Percentiles rank a stretch among this genome's conserved stretches.
Evolutionary conservation across 2,329 filamentous ascomycete species (phyloP).

Genomic region (Cryphonectria carpinicola): DNA sequence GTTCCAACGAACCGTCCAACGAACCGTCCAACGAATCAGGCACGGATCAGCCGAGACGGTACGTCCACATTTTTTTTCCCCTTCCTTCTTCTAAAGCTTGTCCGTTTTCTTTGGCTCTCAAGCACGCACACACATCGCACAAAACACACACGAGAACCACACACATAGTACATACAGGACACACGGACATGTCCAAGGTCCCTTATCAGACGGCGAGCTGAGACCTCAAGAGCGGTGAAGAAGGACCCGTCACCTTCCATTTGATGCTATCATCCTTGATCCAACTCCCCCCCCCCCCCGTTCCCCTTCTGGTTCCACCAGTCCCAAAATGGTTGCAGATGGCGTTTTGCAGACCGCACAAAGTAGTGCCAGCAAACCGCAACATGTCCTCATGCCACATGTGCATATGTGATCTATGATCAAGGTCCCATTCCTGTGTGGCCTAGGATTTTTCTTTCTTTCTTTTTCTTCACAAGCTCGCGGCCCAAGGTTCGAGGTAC

Average conservation of each 20-base stretch:
- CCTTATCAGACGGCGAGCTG: slow-evolving; percentile 14
- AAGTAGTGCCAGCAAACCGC: neutral
- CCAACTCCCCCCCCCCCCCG: too few relatives aligned
- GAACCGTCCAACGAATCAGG: slow-evolving; percentile 11
- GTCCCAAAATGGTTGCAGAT: slow-evolving; percentile 16
- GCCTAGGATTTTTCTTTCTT: too few relatives aligned
- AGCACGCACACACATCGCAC: neutral
- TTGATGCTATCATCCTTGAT: neutral
- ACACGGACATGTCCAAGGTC: neutral
- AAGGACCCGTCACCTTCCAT: neutral
- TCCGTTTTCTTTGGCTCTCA: neutral
- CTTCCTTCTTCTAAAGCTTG: neutral
- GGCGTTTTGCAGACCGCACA: slow-evolving; percentile 11
- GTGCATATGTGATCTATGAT: slow-evolving; percentile 6
- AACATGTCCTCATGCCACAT: slow-evolving; percentile 16
- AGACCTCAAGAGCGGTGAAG: slow-evolving; percentile 21
- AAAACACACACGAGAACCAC: too few relatives aligned
- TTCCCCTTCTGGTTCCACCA: neutral
- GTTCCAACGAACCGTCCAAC: slow-evolving; percentile 8
- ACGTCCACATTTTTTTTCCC: slow-evolving; percentile 12
- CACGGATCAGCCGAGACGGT: slow-evolving; percentile 21
- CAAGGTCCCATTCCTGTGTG: slow-evolving; percentile 12
- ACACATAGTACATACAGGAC: neutral
- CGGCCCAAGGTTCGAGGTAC: neutral
- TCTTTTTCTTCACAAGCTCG: neutral